Evolutionary conservation across 2,329 filamentous ascomycete species (phyloP), one percentile per base, ranked within the genome.

Genomic region (Botryotinia convoluta): DNA sequence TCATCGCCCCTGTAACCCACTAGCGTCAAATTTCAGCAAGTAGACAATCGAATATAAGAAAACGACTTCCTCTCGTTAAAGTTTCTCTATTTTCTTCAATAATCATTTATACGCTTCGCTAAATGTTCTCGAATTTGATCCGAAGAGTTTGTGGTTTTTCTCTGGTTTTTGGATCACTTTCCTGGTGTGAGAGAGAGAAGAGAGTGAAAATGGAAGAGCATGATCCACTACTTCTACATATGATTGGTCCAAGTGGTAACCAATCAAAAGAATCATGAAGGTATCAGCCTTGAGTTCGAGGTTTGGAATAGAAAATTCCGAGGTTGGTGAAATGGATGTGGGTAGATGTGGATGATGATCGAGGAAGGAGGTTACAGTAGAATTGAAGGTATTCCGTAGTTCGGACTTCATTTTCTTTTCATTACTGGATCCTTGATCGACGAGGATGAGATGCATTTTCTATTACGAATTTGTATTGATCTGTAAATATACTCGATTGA

Each of bases 41-140:
- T 69, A 72, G 39, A 26, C 44, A 14, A 42, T 35, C 35, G 26
- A 72, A 69, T 72, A 72, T 72, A 72, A 72, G 37, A 61, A 72
- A 72, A 59, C 63, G 20, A 37, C 37, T 48, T 44, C 62, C 62
- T 57, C 64, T n/a, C 14, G 32, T 57, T 51, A 7, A 32, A 51
- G 35, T 69, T 20, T 1, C 22, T 14, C 6, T 18, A 60, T 35
- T 32, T 60, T 42, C 32, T 48, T 72, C 39, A 26, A 39, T 69
- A 48, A 60, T 32, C 4, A 16, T 29, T 61, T n/a, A 37, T 39
- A 48, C 22, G 51, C 22, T 32, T 35, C 4, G 6, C 37, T 8
- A 16, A 60, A 60, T 9, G 20, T 26, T 18, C 44, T 59, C 29
- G 39, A 72, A 72, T 60, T 72, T 72, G 62, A 69, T 7, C 29